These are phyloP conservation scores for Fusarium goolgardi DNA, from an alignment of 2,329 filamentous ascomycete species.

Conservation along the genomic window DNA sequence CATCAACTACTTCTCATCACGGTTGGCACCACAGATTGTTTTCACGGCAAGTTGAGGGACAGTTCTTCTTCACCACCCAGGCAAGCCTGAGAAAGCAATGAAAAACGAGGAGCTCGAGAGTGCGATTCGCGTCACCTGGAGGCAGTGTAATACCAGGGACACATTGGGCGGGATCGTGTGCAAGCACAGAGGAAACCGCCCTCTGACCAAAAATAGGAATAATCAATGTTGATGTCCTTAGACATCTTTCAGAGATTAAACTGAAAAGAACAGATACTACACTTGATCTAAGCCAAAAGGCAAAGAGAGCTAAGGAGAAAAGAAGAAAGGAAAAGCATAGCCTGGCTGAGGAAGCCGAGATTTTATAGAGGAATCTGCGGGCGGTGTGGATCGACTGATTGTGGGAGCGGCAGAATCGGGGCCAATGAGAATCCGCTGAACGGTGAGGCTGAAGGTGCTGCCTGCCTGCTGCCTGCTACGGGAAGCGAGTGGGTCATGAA, in stretches of 20 bases:
- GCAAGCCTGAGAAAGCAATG: slow-evolving; percentile 55
- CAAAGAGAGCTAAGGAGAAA: slow-evolving; percentile 59
- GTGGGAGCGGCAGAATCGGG: slow-evolving; percentile 18
- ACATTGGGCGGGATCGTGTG: slow-evolving; percentile 55
- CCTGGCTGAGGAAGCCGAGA: slow-evolving; percentile 8
- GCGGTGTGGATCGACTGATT: slow-evolving; percentile 27
- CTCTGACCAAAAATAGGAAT: slow-evolving; percentile 71
- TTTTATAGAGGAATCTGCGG: slow-evolving; percentile 38
- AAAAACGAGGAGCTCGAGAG: slow-evolving; percentile 50
- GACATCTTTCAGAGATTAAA: slow-evolving; percentile 93
- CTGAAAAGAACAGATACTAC: slow-evolving; percentile 98
- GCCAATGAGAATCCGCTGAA: slow-evolving; percentile 5
- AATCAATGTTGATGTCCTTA: slow-evolving; percentile 80
- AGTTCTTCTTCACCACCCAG: slow-evolving; percentile 59
- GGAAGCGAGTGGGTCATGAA: slow-evolving; percentile 3
- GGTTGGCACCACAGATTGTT: accelerated
- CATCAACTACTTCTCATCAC: background rate
- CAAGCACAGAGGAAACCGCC: slow-evolving; percentile 56
- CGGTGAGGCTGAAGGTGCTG: background rate
- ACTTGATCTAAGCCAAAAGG: slow-evolving; percentile 88
- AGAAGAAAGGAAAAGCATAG: slow-evolving; percentile 44
- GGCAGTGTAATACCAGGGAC: slow-evolving; percentile 54
- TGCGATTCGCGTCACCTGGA: slow-evolving; percentile 53
- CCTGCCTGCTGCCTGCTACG: slow-evolving; percentile 27
- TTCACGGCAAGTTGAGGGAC: background rate